Conservation (phyloP, 371 early-diverging fungal genomes). For the Saksenaea oblongispora region DNA sequence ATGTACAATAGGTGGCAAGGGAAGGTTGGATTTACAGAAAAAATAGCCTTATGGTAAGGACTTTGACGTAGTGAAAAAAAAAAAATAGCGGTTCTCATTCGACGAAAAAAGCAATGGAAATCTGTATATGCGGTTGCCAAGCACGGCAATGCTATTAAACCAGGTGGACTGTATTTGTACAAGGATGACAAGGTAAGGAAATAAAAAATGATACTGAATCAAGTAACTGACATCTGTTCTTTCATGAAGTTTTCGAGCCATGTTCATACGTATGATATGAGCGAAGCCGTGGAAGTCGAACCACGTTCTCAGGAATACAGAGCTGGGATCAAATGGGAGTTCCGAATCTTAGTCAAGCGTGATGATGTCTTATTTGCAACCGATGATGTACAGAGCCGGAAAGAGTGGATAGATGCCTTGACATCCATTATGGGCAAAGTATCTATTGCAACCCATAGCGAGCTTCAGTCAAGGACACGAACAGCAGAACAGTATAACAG, state of each 20-base stretch:
- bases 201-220: neutral
- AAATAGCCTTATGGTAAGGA: constrained; percentile 45
- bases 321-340: constrained; percentile 49
- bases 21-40: constrained; percentile 53
- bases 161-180: constrained; percentile 47
- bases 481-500: constrained; percentile 43
- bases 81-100: neutral
- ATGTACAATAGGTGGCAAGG: constrained; percentile 31
- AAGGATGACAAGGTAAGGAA: constrained; percentile 49
- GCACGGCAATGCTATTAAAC: constrained; percentile 52
- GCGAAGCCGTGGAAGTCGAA: constrained; percentile 49
- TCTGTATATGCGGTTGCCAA: constrained; percentile 54
- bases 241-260: constrained; percentile 39
- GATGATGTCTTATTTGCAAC: constrained; percentile 47
- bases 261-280: constrained; percentile 55
- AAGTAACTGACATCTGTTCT: neutral
- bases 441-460: constrained; percentile 48
- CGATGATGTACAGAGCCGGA: constrained; percentile 43
- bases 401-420: constrained; percentile 49
- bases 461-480: constrained; percentile 39
- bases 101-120: constrained; percentile 47
- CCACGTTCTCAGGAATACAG: constrained; percentile 47
- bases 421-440: constrained; percentile 57
- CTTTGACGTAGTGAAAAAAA: neutral
- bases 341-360: constrained; percentile 43